Base-by-base conservation (phyloP, 1,139 yeast species). In the Fermentozyma sake region DNA sequence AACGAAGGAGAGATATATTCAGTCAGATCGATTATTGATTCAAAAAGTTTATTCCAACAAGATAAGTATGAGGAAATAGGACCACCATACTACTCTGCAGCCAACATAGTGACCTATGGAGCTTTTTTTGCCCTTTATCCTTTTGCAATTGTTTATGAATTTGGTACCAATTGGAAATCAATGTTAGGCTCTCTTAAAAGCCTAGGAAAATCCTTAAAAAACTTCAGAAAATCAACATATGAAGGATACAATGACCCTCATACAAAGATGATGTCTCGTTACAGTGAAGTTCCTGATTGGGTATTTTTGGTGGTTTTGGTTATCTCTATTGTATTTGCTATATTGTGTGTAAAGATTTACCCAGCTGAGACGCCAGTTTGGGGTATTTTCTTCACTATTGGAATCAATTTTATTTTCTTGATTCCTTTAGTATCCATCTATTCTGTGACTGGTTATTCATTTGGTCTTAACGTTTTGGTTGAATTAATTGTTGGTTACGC, bases 81-180 rank as follows among this genome's bases (percentile, higher is more conserved):
- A 1, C 77, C 76, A 2, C 66, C 68, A 27, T 62, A 50, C 38
- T 61, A 59, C 31, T 39, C 62, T 1, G 67, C 68, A 5, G 65
- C 57, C 6, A 36, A 35, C 23, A 35, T 45, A 36, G 41, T 45
- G 10, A 28, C 28, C 3, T 45, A 41, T 24, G 48, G 47, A 6
- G 35, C 46, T 3, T 38, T 37, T 14, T 39, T 45, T 20, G 41
- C 42, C 7, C 9, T 42, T 13, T 45, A 42, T 26, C 50, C 51
- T 1, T 41, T 42, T 27, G 33, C 35, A 4, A 20, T 41, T 12
- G 12, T 38, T 7, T 42, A 34, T 22, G 44, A 37, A 26, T 17
- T 30, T 7, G 23, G 23, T 5, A 23, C 29, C 14, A 31, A 41
- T 16, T 25, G 31, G 24, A 28, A 28, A 9, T 21, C 29, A 3